Evolutionary conservation across 805 yeast species (phyloP).

Genomic region (Limtongia smithiae): DNA sequence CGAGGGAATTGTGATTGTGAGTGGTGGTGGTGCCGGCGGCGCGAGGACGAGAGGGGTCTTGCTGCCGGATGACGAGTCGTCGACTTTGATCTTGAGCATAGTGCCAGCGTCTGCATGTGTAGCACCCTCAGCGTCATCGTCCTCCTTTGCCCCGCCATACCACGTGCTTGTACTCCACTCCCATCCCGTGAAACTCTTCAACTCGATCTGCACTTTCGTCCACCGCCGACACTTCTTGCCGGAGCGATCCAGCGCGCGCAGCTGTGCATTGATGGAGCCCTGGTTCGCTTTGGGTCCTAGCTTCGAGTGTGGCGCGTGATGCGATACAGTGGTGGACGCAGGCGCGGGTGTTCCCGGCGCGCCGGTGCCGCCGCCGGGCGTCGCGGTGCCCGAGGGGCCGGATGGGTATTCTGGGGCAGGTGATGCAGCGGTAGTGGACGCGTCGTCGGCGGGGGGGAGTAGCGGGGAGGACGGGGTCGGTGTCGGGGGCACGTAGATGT

Average conservation of each 20-base stretch:
- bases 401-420: background rate
- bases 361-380: background rate
- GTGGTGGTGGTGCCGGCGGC: constrained; percentile 25
- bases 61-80: background rate
- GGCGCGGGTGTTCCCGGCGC: background rate
- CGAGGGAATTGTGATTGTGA: constrained; percentile 26
- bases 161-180: constrained; percentile 40
- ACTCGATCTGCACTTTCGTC: constrained; percentile 41
- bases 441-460: constrained; percentile 6
- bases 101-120: background rate
- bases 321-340: constrained; percentile 10
- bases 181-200: constrained; percentile 48
- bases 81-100: background rate
- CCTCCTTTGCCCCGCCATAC: constrained; percentile 37
- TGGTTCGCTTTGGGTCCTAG: constrained; percentile 33
- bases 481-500: constrained; percentile 1
- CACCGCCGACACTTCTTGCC: constrained; percentile 47
- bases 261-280: constrained; percentile 37
- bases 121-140: background rate
- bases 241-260: constrained; percentile 43
- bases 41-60: background rate
- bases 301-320: constrained; percentile 25
- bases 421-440: constrained; percentile 2
- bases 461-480: constrained; percentile 19
- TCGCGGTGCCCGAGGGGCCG: background rate